phyloP scores from a whole-genome alignment of 2,329 filamentous ascomycete genomes.

The Penicillium glabrum region DNA sequence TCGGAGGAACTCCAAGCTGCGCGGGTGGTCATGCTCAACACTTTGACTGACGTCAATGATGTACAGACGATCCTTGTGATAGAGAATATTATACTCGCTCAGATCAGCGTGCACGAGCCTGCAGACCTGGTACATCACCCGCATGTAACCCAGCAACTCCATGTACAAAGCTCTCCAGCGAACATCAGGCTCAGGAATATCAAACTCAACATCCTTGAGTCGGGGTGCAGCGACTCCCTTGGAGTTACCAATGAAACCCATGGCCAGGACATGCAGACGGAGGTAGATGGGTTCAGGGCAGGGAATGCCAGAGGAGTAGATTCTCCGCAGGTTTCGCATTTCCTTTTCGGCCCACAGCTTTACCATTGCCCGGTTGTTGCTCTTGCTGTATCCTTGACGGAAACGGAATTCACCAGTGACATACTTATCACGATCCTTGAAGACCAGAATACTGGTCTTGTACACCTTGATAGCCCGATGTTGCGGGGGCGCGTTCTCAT shows the following conservation, averaged over 20 bases:
- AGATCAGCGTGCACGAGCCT: constrained; percentile 91
- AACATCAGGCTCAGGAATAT: constrained; percentile 64
- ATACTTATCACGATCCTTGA: constrained; percentile 97
- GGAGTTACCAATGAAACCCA: constrained; percentile 86
- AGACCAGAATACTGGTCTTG: constrained; percentile 95
- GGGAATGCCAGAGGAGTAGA: constrained; percentile 80
- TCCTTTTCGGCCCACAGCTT: constrained; percentile 99
- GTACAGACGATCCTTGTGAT: constrained; percentile 77
- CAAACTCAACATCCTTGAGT: constrained; percentile 79
- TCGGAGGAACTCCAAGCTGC: constrained; percentile 86
- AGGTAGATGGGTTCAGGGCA: constrained; percentile 87
- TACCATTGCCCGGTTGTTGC: constrained; percentile 94
- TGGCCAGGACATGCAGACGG: constrained; percentile 91
- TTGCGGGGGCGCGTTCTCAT: constrained; percentile 53
- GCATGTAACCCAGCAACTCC: constrained; percentile 84
- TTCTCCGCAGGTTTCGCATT: constrained; percentile 85
- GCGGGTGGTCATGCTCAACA: constrained; percentile 93
- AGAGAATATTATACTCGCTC: constrained; percentile 97
- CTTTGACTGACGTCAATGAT: constrained; percentile 98
- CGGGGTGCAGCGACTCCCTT: constrained; percentile 87
- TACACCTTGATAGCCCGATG: constrained; percentile 97
- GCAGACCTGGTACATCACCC: constrained; percentile 88
- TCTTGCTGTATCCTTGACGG: constrained; percentile 86
- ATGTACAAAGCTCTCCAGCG: constrained; percentile 79
- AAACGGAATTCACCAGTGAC: constrained; percentile 94